Conservation (phyloP, 768 basidiomycete genomes). For the Pholiota microspora region DNA sequence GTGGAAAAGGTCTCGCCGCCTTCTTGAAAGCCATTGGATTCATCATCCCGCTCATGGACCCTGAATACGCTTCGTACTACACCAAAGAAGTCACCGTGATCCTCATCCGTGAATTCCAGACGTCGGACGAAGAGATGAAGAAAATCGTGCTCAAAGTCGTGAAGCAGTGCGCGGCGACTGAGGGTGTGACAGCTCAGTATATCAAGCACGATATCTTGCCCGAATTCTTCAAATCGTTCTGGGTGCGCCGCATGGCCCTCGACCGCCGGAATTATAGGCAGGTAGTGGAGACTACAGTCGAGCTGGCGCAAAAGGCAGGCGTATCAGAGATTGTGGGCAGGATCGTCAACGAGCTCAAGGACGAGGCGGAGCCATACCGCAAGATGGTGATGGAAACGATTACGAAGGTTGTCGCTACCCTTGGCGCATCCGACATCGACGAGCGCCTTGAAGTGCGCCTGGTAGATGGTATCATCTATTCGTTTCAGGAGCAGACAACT, state of each 20-base stretch:
- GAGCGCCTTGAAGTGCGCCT: constrained; percentile 92
- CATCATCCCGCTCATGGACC: constrained; percentile 99
- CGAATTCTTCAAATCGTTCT: constrained; percentile 99
- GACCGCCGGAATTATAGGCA: constrained; percentile 95
- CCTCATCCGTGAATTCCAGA: constrained; percentile 97
- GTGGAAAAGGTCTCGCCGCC: constrained; percentile 92
- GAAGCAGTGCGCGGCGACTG: constrained; percentile 97
- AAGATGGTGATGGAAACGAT: constrained; percentile 99
- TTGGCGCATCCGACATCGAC: constrained; percentile 97
- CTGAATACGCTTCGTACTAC: constrained; percentile 98
- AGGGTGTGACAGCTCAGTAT: constrained; percentile 94
- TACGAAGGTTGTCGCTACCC: constrained; percentile 89
- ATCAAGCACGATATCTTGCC: constrained; percentile 98
- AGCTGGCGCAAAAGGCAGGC: constrained; percentile 95
- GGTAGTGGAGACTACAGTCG: constrained; percentile 98
- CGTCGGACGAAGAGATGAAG: constrained; percentile 99
- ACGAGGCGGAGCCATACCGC: constrained; percentile 86
- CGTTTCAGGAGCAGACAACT: constrained; percentile 99
- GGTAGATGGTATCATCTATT: constrained; percentile 98
- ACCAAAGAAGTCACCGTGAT: constrained; percentile 97
- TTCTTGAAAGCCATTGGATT: constrained; percentile 98
- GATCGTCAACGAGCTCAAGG: constrained; percentile 87
- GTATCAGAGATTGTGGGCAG: constrained; percentile 94
- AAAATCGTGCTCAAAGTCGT: constrained; percentile 99
- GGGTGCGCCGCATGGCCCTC: constrained; percentile 97